Evolutionary conservation across 1,139 yeast genomes (phyloP).

Genomic region (Pichia sp.): DNA sequence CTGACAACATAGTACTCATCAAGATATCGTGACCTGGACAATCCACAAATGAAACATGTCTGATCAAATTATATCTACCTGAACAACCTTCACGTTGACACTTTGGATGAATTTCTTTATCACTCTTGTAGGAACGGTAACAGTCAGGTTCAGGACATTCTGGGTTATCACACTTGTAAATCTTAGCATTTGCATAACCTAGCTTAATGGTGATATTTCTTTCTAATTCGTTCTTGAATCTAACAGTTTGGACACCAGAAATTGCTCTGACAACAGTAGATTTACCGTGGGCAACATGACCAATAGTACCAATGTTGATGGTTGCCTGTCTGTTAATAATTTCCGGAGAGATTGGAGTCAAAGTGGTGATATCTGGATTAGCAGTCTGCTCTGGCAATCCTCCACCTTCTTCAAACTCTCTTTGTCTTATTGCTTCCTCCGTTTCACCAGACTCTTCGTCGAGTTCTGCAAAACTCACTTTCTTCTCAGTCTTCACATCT

Average conservation of each 20-base stretch:
- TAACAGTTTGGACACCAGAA: slow-evolving; percentile 97
- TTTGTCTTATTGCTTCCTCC: slow-evolving; percentile 63
- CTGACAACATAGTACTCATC: slow-evolving; percentile 99
- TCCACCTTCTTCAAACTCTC: slow-evolving; percentile 96
- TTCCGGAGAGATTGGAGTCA: slow-evolving; percentile 89
- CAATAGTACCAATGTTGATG: slow-evolving; percentile 97
- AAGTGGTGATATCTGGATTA: slow-evolving; percentile 69
- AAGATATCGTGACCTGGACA: slow-evolving; percentile 99
- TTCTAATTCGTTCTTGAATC: slow-evolving; percentile 97
- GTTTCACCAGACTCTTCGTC: slow-evolving; percentile 55
- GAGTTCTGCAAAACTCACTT: slow-evolving; percentile 78
- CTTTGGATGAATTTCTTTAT: slow-evolving; percentile 89
- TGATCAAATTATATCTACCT: slow-evolving; percentile 82
- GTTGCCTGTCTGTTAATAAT: slow-evolving; percentile 99
- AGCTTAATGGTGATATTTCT: slow-evolving; percentile 97
- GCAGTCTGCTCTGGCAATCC: slow-evolving; percentile 96
- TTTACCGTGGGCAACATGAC: slow-evolving; percentile 99
- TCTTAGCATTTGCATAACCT: slow-evolving; percentile 98
- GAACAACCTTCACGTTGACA: slow-evolving; percentile 79
- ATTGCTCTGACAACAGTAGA: slow-evolving; percentile 98
- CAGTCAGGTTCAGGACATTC: slow-evolving; percentile 93
- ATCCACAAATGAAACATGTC: slow-evolving; percentile 98
- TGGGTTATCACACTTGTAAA: slow-evolving; percentile 85
- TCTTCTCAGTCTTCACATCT: slow-evolving; percentile 46
- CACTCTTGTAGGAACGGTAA: slow-evolving; percentile 90